Evolutionary conservation across 148 eudicot species (phyloP).

Genomic region (Silene uniflora): DNA sequence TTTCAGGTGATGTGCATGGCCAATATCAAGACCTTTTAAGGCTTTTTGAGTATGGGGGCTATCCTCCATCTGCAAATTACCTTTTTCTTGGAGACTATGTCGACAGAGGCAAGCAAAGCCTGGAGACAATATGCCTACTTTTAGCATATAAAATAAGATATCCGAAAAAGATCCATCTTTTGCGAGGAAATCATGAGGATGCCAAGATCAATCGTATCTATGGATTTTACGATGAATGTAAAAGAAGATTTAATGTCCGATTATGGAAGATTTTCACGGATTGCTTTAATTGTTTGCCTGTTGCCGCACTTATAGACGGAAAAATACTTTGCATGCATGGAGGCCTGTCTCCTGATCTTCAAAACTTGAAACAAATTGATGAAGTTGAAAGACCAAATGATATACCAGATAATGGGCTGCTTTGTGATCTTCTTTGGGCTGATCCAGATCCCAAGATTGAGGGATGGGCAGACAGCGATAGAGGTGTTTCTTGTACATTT

Average conservation of each 20-base stretch:
- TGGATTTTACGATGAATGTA: constrained; percentile 92
- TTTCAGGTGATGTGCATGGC: constrained; percentile 86
- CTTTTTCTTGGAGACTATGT: constrained; percentile 93
- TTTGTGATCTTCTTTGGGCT: constrained; percentile 91
- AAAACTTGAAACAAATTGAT: constrained; percentile 55
- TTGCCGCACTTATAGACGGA: constrained; percentile 74
- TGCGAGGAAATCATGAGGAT: constrained; percentile 91
- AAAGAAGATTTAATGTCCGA: constrained; percentile 86
- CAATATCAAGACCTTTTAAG: constrained; percentile 82
- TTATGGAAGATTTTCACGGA: constrained; percentile 95
- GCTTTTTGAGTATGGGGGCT: constrained; percentile 83
- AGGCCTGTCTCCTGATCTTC: constrained; percentile 73
- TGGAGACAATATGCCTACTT: constrained; percentile 86
- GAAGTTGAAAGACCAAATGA: constrained; percentile 75
- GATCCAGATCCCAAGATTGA: constrained; percentile 64
- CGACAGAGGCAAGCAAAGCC: constrained; percentile 87
- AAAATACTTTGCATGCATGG: constrained; percentile 93
- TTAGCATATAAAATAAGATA: constrained; percentile 84
- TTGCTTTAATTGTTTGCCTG: constrained; percentile 87
- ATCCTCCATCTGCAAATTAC: constrained; percentile 74
- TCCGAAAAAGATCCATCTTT: constrained; percentile 60
- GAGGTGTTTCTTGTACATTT: constrained; percentile 88
- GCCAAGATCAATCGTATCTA: constrained; percentile 89
- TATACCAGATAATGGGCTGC: constrained; percentile 72
- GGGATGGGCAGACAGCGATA: constrained; percentile 90